Conservation (phyloP, 1,284 basidiomycete species). For the Xerocomus amazonicus region DNA sequence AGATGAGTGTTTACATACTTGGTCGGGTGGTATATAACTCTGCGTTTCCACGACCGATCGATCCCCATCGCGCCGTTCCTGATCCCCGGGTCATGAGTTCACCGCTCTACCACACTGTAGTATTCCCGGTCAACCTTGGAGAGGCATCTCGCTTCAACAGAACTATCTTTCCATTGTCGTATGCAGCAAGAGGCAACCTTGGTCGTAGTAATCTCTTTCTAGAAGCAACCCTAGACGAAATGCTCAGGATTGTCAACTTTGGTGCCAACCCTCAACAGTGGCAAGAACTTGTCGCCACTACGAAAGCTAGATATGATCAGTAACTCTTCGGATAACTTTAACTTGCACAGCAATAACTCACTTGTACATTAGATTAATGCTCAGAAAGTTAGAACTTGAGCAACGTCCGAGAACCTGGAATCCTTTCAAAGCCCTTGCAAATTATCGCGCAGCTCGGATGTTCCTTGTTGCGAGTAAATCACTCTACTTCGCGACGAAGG, state of each 20-base stretch:
- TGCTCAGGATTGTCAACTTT: conserved; percentile 5
- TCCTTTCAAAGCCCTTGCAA: not conserved
- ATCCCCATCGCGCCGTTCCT: no score
- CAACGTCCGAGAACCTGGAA: not conserved
- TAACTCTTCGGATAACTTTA: not conserved
- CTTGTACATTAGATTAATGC: not conserved
- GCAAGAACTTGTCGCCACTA: not conserved
- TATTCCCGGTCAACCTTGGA: not conserved
- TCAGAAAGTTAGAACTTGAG: not conserved
- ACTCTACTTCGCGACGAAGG: not conserved
- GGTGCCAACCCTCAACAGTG: not conserved
- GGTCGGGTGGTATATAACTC: no score
- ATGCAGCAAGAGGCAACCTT: not conserved
- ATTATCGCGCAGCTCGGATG: not conserved
- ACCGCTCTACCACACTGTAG: not conserved
- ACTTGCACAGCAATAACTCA: no score
- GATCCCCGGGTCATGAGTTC: no score
- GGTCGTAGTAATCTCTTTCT: conserved; percentile 3
- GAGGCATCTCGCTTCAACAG: not conserved
- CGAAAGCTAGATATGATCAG: conserved; percentile 6
- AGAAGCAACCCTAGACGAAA: conserved; percentile 12
- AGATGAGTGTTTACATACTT: no score
- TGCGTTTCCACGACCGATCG: no score
- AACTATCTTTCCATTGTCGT: not conserved
- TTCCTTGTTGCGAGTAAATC: not conserved